A percentile compares a stretch with the other conserved stretches of the same genome.
Conservation (phyloP, 177 flowering plant genomes). For the Vitis hybrid region DNA sequence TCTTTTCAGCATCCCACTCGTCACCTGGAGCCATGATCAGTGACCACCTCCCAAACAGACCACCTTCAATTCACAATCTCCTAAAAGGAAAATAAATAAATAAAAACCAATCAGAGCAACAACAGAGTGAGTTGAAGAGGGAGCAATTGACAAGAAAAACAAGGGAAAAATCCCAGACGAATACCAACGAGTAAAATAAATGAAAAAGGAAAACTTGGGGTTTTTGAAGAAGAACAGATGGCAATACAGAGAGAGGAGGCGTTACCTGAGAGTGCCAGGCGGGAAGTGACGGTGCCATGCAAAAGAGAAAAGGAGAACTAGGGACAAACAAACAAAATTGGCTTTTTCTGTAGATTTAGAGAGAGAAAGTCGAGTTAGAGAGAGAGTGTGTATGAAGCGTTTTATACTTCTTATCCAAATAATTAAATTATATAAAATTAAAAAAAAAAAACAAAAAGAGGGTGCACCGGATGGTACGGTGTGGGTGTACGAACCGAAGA, state of each 20-base stretch:
- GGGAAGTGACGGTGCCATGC: slow-evolving; percentile 24
- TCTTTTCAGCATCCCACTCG: slow-evolving; percentile 13
- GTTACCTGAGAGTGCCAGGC: slow-evolving; percentile 1
- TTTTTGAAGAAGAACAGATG: neutral
- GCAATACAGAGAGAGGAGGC: slow-evolving; percentile 3
- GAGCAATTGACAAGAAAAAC: neutral
- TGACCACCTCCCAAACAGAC: neutral
- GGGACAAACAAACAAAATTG: slow-evolving; percentile 11
- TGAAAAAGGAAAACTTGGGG: neutral
- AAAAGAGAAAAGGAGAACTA: slow-evolving; percentile 8
- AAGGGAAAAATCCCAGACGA: neutral
- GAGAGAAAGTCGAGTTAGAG: slow-evolving; percentile 1
- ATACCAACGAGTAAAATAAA: neutral
- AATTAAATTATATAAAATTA: neutral
- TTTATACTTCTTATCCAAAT: neutral
- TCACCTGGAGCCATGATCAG: slow-evolving; percentile 14
- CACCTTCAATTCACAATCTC: neutral
- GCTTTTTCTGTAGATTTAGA: neutral
- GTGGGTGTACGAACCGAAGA: neutral
- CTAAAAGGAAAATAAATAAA: neutral
- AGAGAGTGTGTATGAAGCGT: neutral
- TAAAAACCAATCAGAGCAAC: neutral
- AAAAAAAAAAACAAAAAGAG: neutral
- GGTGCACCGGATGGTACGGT: neutral
- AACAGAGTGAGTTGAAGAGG: neutral